Percentiles rank a stretch among this genome's conserved stretches.
Evolutionary conservation across 257 asterid genomes (phyloP).

Genomic region (Solanum chiquidenum): DNA sequence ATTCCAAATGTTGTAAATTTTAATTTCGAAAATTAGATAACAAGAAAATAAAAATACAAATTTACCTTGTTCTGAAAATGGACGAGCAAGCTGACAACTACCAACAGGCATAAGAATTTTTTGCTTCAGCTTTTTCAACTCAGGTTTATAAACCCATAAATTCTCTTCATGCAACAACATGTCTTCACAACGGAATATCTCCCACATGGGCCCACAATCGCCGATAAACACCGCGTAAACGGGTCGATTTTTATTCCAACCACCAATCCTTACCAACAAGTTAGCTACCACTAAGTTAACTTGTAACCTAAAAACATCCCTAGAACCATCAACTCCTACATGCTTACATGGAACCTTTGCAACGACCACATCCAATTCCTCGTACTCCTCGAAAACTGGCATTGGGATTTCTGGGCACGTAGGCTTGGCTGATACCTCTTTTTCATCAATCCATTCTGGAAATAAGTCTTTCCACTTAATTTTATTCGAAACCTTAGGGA

Average conservation of each 20-base stretch:
- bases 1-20: background rate
- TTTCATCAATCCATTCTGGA: slow-evolving; percentile 48
- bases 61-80: slow-evolving; percentile 33
- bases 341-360: slow-evolving; percentile 39
- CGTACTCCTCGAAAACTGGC: slow-evolving; percentile 35
- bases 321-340: slow-evolving; percentile 11
- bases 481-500: slow-evolving; percentile 13
- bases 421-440: background rate
- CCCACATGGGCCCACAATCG: slow-evolving; percentile 60
- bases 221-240: slow-evolving; percentile 54
- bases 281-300: slow-evolving; percentile 69
- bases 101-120: slow-evolving; percentile 65
- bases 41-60: background rate
- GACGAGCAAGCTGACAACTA: slow-evolving; percentile 50
- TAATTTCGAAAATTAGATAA: background rate
- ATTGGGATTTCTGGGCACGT: slow-evolving; percentile 54
- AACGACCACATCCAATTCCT: slow-evolving; percentile 43
- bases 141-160: slow-evolving; percentile 43
- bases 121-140: slow-evolving; percentile 28
- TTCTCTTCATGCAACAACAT: slow-evolving; percentile 34
- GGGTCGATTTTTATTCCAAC: slow-evolving; percentile 11
- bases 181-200: slow-evolving; percentile 71
- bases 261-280: slow-evolving; percentile 42
- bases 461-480: slow-evolving; percentile 44
- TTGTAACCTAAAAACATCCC: slow-evolving; percentile 68